phyloP scores from a whole-genome alignment of 1,139 yeast species.

The Pichia cactophila region DNA sequence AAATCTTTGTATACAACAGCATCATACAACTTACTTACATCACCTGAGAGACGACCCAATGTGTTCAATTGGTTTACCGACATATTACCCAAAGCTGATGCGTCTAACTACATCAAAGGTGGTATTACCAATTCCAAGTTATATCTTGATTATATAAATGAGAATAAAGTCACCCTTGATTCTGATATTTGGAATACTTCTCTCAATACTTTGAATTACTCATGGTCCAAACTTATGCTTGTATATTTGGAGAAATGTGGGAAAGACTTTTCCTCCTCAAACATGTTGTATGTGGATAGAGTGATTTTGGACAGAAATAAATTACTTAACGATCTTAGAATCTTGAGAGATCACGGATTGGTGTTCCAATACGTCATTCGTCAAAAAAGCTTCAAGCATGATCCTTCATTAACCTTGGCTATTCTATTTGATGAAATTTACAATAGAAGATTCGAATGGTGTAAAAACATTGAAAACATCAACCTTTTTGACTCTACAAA shows the following conservation, averaged over 20 bases:
- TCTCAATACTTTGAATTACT: background rate
- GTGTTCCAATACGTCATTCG: slow-evolving; percentile 3
- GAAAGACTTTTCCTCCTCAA: background rate
- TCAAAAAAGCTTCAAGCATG: background rate
- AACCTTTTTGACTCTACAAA: slow-evolving; percentile 3
- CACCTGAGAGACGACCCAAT: no score
- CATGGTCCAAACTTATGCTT: slow-evolving; percentile 6
- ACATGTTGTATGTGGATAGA: slow-evolving; percentile 8
- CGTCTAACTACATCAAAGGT: slow-evolving; percentile 14
- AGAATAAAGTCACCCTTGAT: slow-evolving; percentile 49
- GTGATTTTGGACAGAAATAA: background rate
- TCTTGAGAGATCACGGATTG: background rate
- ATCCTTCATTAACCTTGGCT: background rate
- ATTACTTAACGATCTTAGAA: slow-evolving; percentile 2
- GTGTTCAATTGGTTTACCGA: slow-evolving; percentile 8
- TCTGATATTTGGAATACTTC: background rate
- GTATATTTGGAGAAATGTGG: background rate
- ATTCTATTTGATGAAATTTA: slow-evolving; percentile 11
- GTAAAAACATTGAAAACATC: background rate
- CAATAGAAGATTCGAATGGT: slow-evolving; percentile 6
- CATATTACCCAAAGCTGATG: slow-evolving; percentile 5
- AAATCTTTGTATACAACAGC: slow-evolving; percentile 3
- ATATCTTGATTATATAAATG: background rate
- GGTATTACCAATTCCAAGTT: background rate
- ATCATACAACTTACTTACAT: background rate